Evolutionary conservation across 2,329 filamentous ascomycete species (phyloP), one percentile per base, ranked within the genome.

Genomic region (Rachicladosporium sp.): DNA sequence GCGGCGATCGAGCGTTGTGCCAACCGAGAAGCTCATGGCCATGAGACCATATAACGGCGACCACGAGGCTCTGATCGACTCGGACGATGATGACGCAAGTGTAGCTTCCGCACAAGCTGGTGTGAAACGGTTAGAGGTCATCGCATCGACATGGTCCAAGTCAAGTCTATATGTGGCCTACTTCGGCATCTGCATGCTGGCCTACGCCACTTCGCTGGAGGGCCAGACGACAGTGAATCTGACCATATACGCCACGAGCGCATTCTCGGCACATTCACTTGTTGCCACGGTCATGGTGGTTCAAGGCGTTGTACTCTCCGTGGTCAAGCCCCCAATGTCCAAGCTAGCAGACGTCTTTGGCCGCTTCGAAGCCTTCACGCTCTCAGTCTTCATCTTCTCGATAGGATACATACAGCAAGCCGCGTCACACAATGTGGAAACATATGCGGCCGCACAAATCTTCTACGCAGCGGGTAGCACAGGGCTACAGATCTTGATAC

Each of bases 201-300:
- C 77, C 13, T 79, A 76, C 49, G 70, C 72, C 36, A 80, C 76
- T 4, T 81, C 76, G n/a, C 65, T 82, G 11, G 78, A 81, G 54
- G 69, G 70, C 10, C 78, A 81, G 52, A 76, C 74, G 6, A 76
- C 76, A 2, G 69, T 67, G 38, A 70, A 74, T 7, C 62, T 82
- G 35, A 69, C 71, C 10, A 70, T 73, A 13, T 81, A 76, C 61
- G 76, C 80, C 21, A 82, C 78, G 2, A 81, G 76, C 43, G 67
- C 71, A 2, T 83, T 82, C 52, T 64, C 65, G 31, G 66, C 69
- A 36, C 80, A 82, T 52, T 78, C 78, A 10, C 65, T 83, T 29
- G 66, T 80, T 32, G 76, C 78, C 10, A 80, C 76, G 0, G 72
- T 81, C 19, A 65, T 71, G 21, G 76, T 80, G 8, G 69, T 81